Evolutionary conservation across 1,284 basidiomycete genomes (phyloP).

Genomic region (Ceratobasidium sp.): DNA sequence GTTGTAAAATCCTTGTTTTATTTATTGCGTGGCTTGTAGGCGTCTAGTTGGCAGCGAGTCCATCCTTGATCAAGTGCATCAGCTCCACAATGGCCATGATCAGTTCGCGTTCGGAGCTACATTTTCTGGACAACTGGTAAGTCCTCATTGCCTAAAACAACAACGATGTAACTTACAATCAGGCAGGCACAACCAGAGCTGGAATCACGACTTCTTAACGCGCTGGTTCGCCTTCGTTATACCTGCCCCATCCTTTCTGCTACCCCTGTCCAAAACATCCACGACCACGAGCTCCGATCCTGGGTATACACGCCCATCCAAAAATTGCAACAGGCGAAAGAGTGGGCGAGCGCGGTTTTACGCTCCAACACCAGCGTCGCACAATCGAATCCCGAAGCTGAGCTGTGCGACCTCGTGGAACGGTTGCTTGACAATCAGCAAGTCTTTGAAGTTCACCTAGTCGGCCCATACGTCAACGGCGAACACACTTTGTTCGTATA

Average conservation of each 20-base stretch:
- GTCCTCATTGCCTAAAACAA: background rate
- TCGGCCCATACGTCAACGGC: constrained; percentile 14
- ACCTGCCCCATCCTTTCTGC: constrained; percentile 18
- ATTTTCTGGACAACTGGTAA: constrained; percentile 12
- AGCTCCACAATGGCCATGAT: constrained; percentile 26
- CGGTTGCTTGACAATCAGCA: background rate
- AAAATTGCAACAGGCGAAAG: background rate
- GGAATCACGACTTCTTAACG: constrained; percentile 19
- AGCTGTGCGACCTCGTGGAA: constrained; percentile 15
- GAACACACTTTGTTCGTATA: constrained; percentile 36
- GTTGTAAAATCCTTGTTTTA: background rate
- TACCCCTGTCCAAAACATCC: background rate
- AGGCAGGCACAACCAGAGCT: background rate
- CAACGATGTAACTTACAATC: background rate
- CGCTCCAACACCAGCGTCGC: background rate
- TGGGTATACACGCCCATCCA: constrained; percentile 34
- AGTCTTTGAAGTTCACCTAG: constrained; percentile 9
- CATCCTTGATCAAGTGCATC: constrained; percentile 32
- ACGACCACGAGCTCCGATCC: constrained; percentile 30
- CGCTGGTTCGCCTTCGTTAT: constrained; percentile 21
- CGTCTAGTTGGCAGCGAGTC: constrained; percentile 11
- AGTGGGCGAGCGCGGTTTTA: constrained; percentile 3
- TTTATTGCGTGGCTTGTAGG: background rate
- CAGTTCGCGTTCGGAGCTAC: constrained; percentile 30
- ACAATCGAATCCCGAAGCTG: constrained; percentile 18